Base-by-base conservation (phyloP, 2,329 filamentous ascomycete species). In the Esteya vermicola region DNA sequence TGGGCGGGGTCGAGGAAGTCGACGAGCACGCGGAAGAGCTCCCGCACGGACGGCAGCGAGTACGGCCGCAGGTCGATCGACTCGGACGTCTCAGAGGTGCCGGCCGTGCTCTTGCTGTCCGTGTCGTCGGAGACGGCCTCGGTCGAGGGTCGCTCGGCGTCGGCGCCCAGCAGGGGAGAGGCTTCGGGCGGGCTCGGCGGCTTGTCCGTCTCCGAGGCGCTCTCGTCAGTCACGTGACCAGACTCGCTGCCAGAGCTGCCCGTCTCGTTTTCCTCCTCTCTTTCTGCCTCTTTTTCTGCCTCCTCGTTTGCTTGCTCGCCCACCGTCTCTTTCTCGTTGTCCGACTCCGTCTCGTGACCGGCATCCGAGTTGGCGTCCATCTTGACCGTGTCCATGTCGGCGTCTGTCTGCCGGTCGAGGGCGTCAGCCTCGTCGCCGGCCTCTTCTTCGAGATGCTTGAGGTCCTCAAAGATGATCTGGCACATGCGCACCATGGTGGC, bases 401-500 rank as follows among this genome's bases (percentile, higher is more conserved):
- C 74, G 47, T 79, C 75, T 8, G 73, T 71, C 53, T 73, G 69
- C 49, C 73, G 72, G 41, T 85, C 80, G 42, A 83, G 59, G 4
- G 72, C 72, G 27, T 78, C 73, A 7, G 72, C 61, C 45, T 82
- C 75, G 28, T 80, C 72, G 12, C 76, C 76, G 19, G 78, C 73
- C 54, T 88, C 81, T 35, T 83, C 70, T 51, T 93, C 85, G 8
- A 96, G 65, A 47, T 88, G 78, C 57, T 93, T 94, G 39, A 98
- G 64, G 44, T 93, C 79, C 58, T 88, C 83, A 56, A 98, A 98
- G 52, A 98, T 94, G 48, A 94, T 86, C 61, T 98, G 91, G 55
- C 91, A 96, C 91, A 98, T 98, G 49, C 85, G 85, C 34, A 96
- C 85, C 88, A 98, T 95, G 40, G 86, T 81, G 54, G 93, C 91